Evolutionary conservation across 2,329 filamentous ascomycete genomes (phyloP), one percentile per base, ranked within the genome.

Genomic region (Venturia carpophila): DNA sequence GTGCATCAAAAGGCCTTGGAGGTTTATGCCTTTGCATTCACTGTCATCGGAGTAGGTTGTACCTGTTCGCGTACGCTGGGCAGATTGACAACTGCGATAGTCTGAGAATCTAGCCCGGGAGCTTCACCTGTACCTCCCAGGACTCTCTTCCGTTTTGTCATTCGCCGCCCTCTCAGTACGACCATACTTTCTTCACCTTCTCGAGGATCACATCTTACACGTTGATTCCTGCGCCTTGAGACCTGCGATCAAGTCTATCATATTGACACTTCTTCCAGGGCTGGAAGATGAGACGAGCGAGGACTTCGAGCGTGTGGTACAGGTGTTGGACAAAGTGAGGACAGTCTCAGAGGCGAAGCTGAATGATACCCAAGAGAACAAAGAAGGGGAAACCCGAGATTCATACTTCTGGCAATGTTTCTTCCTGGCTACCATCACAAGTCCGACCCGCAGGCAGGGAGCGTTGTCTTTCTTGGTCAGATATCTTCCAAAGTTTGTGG

Each of bases 391-490:
- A 21, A 69, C 70, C 27, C 86, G 87, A 11, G 90, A 92, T 69
- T 90, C 90, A 68, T 97, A 94, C 75, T 99, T 97, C 75, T 99
- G 94, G 94, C 94, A 99, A 77, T 97, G 92, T 74, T 89, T 99
- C 73, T 97, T 99, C 71, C 79, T 99, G 21, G 91, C 93, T 11
- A 89, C 91, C 21, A 94, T 99, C 67, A 97, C 94, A 0, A 93
- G 92, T 71, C 84, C 91, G 52, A 92, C 87, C 67, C 84, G 93
- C 67, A 86, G 94, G 65, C 87, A 90, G 68, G 94, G 94, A 34
- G 92, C 92, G 47, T 80, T 99, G 66, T 92, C 92, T 41, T 99
- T 95, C 75, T 80, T 99, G 49, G 82, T 85, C 61, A 87, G 92
- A 66, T 86, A 86, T 71, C 79, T 99, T 39, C 94, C 95, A 24